Base-by-base conservation (phyloP, 139 green algal genomes). In the Parachlorella kessleri region DNA sequence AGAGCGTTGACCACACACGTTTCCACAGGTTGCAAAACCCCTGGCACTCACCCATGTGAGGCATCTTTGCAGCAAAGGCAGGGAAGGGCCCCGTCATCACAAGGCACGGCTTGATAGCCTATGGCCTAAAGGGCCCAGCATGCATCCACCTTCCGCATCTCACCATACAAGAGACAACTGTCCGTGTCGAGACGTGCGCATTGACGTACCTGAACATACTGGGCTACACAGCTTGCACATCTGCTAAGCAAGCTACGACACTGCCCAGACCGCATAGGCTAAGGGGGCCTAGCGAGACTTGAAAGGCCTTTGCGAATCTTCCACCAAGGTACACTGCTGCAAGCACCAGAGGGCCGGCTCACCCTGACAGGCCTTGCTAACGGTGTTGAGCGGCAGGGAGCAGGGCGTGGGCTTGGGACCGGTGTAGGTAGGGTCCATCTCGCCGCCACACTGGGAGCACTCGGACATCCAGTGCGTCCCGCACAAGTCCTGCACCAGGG, bases 1-100 rank as follows among this genome's bases (percentile, higher is more conserved):
- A n/a, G n/a, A n/a, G n/a, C n/a, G n/a, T n/a, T n/a, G n/a, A n/a
- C n/a, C n/a, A n/a, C n/a, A n/a, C n/a, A n/a, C n/a, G n/a, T n/a
- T 36, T 30, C n/a, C 65, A 70, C 65, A 70, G 37, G n/a, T 70
- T 30, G n/a, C 35, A 36, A 21, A 70, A 28, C n/a, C n/a, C n/a
- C 10, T 33, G n/a, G 65, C 65, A 70, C 65, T 70, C 65, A 3
- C n/a, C 65, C 65, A 70, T 70, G 33, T 28, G 48, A 59, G 48
- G 48, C 48, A 59, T 14, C 48, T 59, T 59, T 59, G 48, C 14
- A 18, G 48, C 14, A 59, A 18, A 28, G 48, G 48, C n/a, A n/a
- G n/a, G n/a, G n/a, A n/a, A n/a, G n/a, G n/a, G n/a, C n/a, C n/a
- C n/a, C n/a, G n/a, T n/a, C n/a, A n/a, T n/a, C n/a, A n/a, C n/a